Percentiles rank a stretch among this genome's conserved stretches.
These are phyloP conservation scores for Rhizopus microsporus DNA, from an alignment of 371 early-diverging fungal genomes.

Conservation along the genomic window DNA sequence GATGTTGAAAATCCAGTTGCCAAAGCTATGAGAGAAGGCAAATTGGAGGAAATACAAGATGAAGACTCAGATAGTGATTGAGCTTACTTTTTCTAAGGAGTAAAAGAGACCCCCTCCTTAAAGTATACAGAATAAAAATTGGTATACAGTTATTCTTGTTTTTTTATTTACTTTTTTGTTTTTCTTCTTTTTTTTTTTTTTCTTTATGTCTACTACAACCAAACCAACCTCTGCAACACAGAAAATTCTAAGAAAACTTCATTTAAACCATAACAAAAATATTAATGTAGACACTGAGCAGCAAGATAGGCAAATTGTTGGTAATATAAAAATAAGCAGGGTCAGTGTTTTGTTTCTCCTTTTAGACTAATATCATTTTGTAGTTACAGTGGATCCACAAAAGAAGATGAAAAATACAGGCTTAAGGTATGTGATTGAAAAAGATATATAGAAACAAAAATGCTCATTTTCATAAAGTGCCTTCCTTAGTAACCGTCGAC, in stretches of 20 bases:
- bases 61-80: slow-evolving; percentile 17
- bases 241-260: slow-evolving; percentile 30
- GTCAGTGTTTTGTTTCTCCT: not conserved
- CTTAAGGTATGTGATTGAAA: slow-evolving; percentile 13
- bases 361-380: not conserved
- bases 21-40: slow-evolving; percentile 51
- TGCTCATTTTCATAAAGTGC: slow-evolving; percentile 12
- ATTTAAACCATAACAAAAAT: slow-evolving; percentile 12
- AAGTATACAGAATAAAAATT: not conserved
- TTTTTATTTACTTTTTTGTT: slow-evolving; percentile 5
- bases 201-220: slow-evolving; percentile 1
- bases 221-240: slow-evolving; percentile 23
- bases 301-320: not conserved
- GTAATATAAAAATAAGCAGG: too few relatives aligned
- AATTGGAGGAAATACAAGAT: slow-evolving; percentile 31
- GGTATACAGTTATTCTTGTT: not conserved
- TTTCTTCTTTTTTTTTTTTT: slow-evolving; percentile 4
- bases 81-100: slow-evolving; percentile 5
- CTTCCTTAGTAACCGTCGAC: slow-evolving; percentile 24
- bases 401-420: slow-evolving; percentile 26
- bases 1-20: slow-evolving; percentile 69
- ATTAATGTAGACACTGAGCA: not conserved
- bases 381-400: not conserved
- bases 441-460: not conserved
- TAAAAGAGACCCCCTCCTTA: slow-evolving; percentile 8